A percentile compares a stretch with the other conserved stretches of the same genome.
Conservation (phyloP, 257 asterid genomes). For the Primulina tabacum region DNA sequence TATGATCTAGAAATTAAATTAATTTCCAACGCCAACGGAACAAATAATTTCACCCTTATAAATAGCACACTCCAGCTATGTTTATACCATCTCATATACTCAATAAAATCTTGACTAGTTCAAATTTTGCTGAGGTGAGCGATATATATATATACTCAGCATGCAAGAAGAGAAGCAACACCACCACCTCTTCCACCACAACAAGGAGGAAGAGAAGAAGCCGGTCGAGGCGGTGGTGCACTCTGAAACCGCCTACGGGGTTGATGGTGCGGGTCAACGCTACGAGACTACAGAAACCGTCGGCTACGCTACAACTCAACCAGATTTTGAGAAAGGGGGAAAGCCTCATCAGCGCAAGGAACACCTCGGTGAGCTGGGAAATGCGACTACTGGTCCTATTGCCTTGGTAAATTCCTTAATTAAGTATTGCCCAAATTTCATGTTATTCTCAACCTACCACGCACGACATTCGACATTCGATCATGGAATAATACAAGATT, state of each 20-base stretch:
- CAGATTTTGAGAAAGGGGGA: slow-evolving; percentile 40
- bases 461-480: too few species aligned
- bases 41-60: slow-evolving; percentile 13
- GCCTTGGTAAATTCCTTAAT: slow-evolving; percentile 45
- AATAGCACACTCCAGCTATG: neutral
- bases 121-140: too few species aligned
- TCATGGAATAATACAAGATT: too few species aligned
- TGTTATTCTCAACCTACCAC: too few species aligned
- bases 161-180: slow-evolving; percentile 53
- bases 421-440: too few species aligned
- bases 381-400: slow-evolving; percentile 52
- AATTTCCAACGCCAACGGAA: neutral
- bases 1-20: neutral
- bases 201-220: slow-evolving; percentile 49
- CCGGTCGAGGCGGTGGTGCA: slow-evolving; percentile 27
- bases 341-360: slow-evolving; percentile 56
- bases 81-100: neutral
- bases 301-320: slow-evolving; percentile 1
- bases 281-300: slow-evolving; percentile 25
- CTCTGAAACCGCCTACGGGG: slow-evolving; percentile 32
- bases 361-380: slow-evolving; percentile 49
- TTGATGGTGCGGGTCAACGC: slow-evolving; percentile 15
- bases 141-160: neutral
- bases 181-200: slow-evolving; percentile 38
- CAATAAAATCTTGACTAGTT: neutral